Evolutionary conservation across 2,329 filamentous ascomycete genomes (phyloP).

Genomic region (Tolypocladium cylindrosporum): DNA sequence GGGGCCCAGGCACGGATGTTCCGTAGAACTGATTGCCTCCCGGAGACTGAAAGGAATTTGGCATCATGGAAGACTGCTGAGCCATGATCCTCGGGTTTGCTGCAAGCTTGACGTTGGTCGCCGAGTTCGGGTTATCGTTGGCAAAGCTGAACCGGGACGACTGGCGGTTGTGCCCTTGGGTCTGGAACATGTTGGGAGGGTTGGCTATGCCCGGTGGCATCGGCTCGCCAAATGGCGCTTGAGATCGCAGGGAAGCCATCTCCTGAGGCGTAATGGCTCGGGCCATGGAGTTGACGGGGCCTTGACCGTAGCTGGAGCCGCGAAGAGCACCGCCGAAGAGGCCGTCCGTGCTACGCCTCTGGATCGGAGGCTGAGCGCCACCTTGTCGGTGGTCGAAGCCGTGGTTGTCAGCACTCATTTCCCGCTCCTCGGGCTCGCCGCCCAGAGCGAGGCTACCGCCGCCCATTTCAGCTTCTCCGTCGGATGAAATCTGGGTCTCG

Average conservation of each 20-base stretch:
- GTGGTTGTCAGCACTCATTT: slow-evolving; percentile 40
- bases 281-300: slow-evolving; percentile 42
- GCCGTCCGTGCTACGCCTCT: slow-evolving; percentile 46
- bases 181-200: slow-evolving; percentile 34
- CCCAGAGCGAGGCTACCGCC: slow-evolving; percentile 77
- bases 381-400: slow-evolving; percentile 50
- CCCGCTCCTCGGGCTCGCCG: slow-evolving; percentile 81
- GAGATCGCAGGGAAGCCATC: slow-evolving; percentile 55
- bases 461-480: slow-evolving; percentile 72
- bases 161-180: slow-evolving; percentile 66
- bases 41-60: slow-evolving; percentile 49
- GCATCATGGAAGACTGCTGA: slow-evolving; percentile 83
- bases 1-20: slow-evolving; percentile 80
- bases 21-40: slow-evolving; percentile 66
- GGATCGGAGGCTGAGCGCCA: slow-evolving; percentile 67
- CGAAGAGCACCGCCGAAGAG: slow-evolving; percentile 43
- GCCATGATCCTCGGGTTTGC: slow-evolving; percentile 72
- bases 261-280: slow-evolving; percentile 76
- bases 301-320: slow-evolving; percentile 36
- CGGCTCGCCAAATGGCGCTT: slow-evolving; percentile 47
- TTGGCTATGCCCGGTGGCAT: slow-evolving; percentile 49
- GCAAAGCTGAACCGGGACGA: slow-evolving; percentile 82
- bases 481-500: slow-evolving; percentile 39
- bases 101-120: slow-evolving; percentile 61
- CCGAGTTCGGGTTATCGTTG: slow-evolving; percentile 52